Base-by-base conservation (phyloP, 805 yeast species). In the Suhomyces prunicola region DNA sequence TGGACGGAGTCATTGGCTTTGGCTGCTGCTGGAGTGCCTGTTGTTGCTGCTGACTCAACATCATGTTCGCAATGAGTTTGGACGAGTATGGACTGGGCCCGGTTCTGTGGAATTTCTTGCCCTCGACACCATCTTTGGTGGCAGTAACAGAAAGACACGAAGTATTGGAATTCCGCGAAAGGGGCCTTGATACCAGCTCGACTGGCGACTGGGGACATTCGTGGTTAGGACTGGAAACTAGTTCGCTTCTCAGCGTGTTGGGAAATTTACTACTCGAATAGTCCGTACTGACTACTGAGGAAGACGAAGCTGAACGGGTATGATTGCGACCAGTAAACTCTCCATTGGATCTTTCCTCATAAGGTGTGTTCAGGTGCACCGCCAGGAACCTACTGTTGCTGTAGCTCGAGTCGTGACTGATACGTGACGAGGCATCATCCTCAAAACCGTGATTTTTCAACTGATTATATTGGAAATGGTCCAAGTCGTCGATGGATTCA, bases 101-200 rank as follows among this genome's bases (percentile, higher is more conserved):
- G 26, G 63, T 64, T 46, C 85, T 69, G 59, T 77, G 82, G 44
- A 82, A 71, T 47, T 80, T 69, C 54, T 80, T 79, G 4, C 91
- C 91, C 62, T 86, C 89, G 4, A 85, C 66, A 0, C 91, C 90
- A 64, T 86, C 90, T 59, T 86, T 86, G 15, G 88, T 84, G 22
- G 90, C 90, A 4, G 87, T 84, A 40, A 86, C 84, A 0, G 90
- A 85, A n/a, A 86, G 64, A 33, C 88, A 86, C 1, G 89, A 84
- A 0, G 88, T 82, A 17, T 80, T 79, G 23, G 87, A 82, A 46
- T 80, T 78, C 47, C 89, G 74, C 0, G 89, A 84, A 19, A 81
- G 62, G 0, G 87, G 86, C 44, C 88, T 73, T 1, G 88, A 82
- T 33, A 60, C 56, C 6, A 68, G 61, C 13, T 69, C 75, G 19